Percentiles rank a stretch among this genome's conserved stretches.
Evolutionary conservation across 768 basidiomycete species (phyloP).

Genomic region (Mycena galopus): DNA sequence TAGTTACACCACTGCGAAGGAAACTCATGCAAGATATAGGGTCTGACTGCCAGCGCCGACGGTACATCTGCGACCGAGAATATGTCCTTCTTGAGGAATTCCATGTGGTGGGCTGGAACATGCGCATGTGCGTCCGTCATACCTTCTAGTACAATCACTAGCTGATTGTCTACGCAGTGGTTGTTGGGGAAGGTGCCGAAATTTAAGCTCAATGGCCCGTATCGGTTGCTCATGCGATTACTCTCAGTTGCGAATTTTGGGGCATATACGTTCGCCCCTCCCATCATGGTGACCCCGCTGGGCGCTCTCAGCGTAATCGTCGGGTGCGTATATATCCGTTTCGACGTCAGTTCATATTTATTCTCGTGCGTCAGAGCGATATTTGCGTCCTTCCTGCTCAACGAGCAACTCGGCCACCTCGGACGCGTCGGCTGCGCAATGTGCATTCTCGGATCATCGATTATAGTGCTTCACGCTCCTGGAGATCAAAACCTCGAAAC

Average conservation of each 20-base stretch:
- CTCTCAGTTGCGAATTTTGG: conserved; percentile 86
- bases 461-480: conserved; percentile 96
- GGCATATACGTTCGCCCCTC: too few species aligned
- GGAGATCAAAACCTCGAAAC: conserved; percentile 94
- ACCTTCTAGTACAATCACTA: background rate
- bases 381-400: too few species aligned
- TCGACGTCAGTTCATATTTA: background rate
- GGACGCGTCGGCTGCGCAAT: too few species aligned
- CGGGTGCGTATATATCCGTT: conserved; percentile 58
- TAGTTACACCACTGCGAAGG: background rate
- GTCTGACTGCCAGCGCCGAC: conserved; percentile 85
- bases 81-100: conserved; percentile 86
- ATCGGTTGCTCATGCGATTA: background rate
- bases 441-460: too few species aligned
- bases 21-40: conserved; percentile 59
- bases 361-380: background rate
- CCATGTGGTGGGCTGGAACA: conserved; percentile 98
- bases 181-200: conserved; percentile 87
- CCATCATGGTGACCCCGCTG: conserved; percentile 95
- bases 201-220: background rate
- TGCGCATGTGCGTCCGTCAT: conserved; percentile 75
- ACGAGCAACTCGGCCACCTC: too few species aligned
- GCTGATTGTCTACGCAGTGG: conserved; percentile 64
- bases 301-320: conserved; percentile 96
- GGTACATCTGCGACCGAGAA: conserved; percentile 78